Evolutionary conservation across 106 monocot species (phyloP), one percentile per base, ranked within the genome.

Genomic region (Hemerocallis citrina): DNA sequence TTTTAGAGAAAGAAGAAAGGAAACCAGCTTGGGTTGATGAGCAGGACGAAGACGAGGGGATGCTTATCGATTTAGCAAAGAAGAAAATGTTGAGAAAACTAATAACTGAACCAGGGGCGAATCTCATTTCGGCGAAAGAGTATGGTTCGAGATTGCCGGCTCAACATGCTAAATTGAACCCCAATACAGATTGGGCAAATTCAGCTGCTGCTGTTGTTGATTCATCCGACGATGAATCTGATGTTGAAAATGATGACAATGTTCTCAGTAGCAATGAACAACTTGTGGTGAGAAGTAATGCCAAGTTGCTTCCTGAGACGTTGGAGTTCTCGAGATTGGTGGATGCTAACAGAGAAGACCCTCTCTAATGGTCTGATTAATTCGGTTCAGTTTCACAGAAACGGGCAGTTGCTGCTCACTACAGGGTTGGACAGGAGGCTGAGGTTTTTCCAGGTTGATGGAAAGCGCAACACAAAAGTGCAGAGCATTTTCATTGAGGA

Each of bases 401-500:
- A 95, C 40, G 89, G 86, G 16, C 89, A 95, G 49, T 71, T 89
- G 40, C 55, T 89, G 9, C 63, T 95, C 14, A 66, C 77, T 32
- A 85, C 85, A n/a, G 85, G 88, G 32, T 51, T 77, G 32, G 86
- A 89, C 56, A 67, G 57, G 58, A 48, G 72, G 36, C 28, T 96
- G 70, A 84, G 81, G 27, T 84, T 96, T 59, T 96, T 90, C 45
- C 90, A 96, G 41, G 67, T 96, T 17, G 90, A 96, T 69, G 95
- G 90, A 28, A 96, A 87, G 49, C 71, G 66, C 6, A 96, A 96
- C 51, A 70, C 90, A 1, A 78, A 79, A 67, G 75, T 91, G 5
- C 76, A 91, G 47, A 90, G 84, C 59, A 79, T 86, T 24, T 87
- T 81, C 51, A 27, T 90, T 0, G 81, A 86, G 66, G 86, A 96